Conservation (phyloP, 1,284 basidiomycete genomes). For the Mycena sp. region DNA sequence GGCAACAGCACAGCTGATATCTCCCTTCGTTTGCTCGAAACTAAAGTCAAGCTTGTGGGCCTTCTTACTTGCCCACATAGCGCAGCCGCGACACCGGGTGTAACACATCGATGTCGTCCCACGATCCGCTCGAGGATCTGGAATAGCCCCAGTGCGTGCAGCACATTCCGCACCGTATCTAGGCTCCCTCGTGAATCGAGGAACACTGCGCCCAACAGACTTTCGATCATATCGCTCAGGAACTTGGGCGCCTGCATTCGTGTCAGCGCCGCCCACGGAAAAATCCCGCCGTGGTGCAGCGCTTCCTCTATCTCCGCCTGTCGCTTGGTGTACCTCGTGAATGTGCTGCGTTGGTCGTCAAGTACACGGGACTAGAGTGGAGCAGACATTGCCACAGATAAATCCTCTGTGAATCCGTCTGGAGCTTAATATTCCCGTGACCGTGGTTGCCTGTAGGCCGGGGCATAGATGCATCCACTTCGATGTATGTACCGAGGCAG, state of each 20-base stretch:
- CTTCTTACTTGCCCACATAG: conserved; percentile 65
- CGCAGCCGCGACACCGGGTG: conserved; percentile 74
- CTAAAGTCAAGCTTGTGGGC: conserved; percentile 53
- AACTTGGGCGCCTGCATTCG: conserved; percentile 83
- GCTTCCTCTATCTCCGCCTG: conserved; percentile 56
- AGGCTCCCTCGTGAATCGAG: conserved; percentile 78
- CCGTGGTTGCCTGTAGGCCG: conserved; percentile 37
- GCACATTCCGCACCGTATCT: conserved; percentile 59
- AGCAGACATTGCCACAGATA: conserved; percentile 73
- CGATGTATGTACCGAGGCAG: conserved; percentile 60
- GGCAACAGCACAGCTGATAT: conserved; percentile 58
- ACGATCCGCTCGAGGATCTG: conserved; percentile 71
- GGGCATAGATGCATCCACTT: conserved; percentile 60
- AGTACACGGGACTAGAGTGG: conserved; percentile 70
- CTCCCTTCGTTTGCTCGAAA: conserved; percentile 54
- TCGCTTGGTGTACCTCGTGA: conserved; percentile 57
- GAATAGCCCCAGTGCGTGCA: conserved; percentile 65
- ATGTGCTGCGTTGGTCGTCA: conserved; percentile 67
- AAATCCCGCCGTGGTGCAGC: conserved; percentile 53
- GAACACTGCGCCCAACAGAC: conserved; percentile 83
- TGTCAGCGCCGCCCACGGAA: conserved; percentile 76
- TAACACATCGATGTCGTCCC: conserved; percentile 64
- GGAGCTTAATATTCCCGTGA: conserved; percentile 37
- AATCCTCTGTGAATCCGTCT: conserved; percentile 48
- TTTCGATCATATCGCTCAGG: conserved; percentile 83